Evolutionary conservation across 306 rosid genomes (phyloP), one percentile per base, ranked within the genome.

Genomic region (Abrus pulchellus): DNA sequence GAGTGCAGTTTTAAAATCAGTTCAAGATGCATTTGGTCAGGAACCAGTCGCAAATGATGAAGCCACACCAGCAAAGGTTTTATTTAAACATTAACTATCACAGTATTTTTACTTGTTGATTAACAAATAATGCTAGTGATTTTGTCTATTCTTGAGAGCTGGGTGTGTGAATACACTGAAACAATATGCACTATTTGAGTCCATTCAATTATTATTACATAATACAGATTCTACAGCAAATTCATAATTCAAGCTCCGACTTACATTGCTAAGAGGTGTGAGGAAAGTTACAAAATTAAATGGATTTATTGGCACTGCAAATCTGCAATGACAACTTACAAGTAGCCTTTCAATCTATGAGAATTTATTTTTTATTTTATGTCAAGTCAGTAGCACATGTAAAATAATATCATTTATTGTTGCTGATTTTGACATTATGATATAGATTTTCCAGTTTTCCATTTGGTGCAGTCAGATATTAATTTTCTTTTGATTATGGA

Each of bases 1-100:
- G 80, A 88, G 72, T 54, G 88, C 87, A 28, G 61, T 52, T 13
- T 67, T 87, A 61, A 79, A 86, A 68, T 87, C 97, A 45, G 95
- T 92, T 89, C 83, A 86, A 83, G 87, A 85, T 66, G 98, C 87
- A 14, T 89, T 94, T 80, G 82, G 85, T 80, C 86, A 86, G 81
- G 92, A 83, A 67, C 82, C 76, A 38, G 76, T 83, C 27, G 75
- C 80, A 57, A 76, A 79, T 36, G 53, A 47, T 79, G 91, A 77
- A 75, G 38, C 49, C 54, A 34, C 87, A 12, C 77, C 77, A 45
- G 44, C 71, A 52, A 79, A 65, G 97, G 97, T 92, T 55, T 20
- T 67, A 11, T 60, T 72, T 34, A 48, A 64, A 48, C 52, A 34
- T 32, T 68, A 34, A 41, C 50, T 20, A 62, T 67, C 50, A 7